Percentiles rank a stretch among this genome's conserved stretches.
Conservation (phyloP, 2,329 filamentous ascomycete species). For the Chalara sp. region DNA sequence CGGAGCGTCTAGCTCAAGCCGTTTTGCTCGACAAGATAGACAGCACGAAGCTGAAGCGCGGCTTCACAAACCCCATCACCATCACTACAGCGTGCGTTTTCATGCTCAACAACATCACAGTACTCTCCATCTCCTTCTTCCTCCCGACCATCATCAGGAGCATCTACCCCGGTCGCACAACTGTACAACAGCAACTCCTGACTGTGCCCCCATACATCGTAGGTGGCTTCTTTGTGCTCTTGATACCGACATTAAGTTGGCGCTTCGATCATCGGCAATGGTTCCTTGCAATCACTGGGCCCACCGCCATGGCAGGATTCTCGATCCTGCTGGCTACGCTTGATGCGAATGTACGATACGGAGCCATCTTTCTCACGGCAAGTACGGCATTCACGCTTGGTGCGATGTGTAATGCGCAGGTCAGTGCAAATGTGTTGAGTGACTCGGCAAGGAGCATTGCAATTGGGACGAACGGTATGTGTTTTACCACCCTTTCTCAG, state of each 20-base stretch:
- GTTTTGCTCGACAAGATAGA: constrained; percentile 59
- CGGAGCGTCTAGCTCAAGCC: constrained; percentile 56
- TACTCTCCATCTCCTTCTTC: constrained; percentile 66
- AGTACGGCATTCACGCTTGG: constrained; percentile 57
- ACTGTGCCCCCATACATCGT: constrained; percentile 67
- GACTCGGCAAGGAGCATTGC: too few relatives aligned
- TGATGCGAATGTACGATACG: constrained; percentile 53
- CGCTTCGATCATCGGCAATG: constrained; percentile 51
- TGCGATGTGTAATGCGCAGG: constrained; percentile 59
- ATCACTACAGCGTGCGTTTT: constrained; percentile 44
- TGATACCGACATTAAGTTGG: constrained; percentile 56
- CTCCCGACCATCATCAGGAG: constrained; percentile 62
- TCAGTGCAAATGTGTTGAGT: constrained; percentile 63
- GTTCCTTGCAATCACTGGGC: constrained; percentile 53
- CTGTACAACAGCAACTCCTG: constrained; percentile 59
- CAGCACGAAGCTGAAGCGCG: constrained; percentile 49
- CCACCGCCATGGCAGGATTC: constrained; percentile 62
- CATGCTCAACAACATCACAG: constrained; percentile 49
- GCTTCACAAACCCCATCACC: constrained; percentile 58
- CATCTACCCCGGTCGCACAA: constrained; percentile 53
- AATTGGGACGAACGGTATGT: too few relatives aligned
- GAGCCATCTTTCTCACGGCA: constrained; percentile 63
- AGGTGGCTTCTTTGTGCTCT: constrained; percentile 58
- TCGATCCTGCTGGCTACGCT: constrained; percentile 59
- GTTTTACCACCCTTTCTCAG: too few relatives aligned